Base-by-base conservation (phyloP, 2,329 filamentous ascomycete species). In the Ophiocordyceps australis region DNA sequence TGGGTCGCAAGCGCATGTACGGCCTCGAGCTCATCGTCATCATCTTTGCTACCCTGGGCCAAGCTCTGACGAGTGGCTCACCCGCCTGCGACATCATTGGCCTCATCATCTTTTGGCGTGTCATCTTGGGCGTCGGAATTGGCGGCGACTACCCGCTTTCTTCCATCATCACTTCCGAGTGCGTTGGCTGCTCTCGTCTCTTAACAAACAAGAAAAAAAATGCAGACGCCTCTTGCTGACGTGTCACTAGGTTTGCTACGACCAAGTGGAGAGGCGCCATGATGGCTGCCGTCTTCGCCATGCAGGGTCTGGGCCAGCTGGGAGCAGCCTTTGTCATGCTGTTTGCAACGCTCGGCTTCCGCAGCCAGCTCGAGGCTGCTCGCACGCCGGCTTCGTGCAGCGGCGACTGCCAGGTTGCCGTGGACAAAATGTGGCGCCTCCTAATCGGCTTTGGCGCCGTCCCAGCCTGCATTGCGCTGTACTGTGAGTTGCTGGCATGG, bases 381-480 rank as follows among this genome's bases (percentile, higher is more conserved):
- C 42, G 55, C 16, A 55, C 53, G 5, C 56, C 62, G 5, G 54
- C 54, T 16, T 47, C 57, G 24, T 89, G 81, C 46, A 36, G 30
- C 12, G 49, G 47, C 22, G 36, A 34, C 13, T 53, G 49, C 33
- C 47, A 42, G 22, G 29, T 52, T 12, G 42, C 46, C 9, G 76
- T 85, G 5, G 80, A 89, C 55, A 83, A 82, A 61, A 85, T 85
- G 75, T 89, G 80, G 80, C 67, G 80, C 37, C 62, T 72, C 10
- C 62, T 89, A 25, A 79, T 89, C 41, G 80, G 79, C 9, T 78
- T 85, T 40, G 80, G 80, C 36, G 78, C 76, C 23, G 67, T 89
- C 7, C 80, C 80, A 3, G 80, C 75, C 22, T 79, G 72, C 45
- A 71, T 85, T 34, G 80, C 81, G 13, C 66, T 91, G 12, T 89